Evolutionary conservation across 2,329 filamentous ascomycete genomes (phyloP), one percentile per base, ranked within the genome.

Genomic region (Rosellinia necatrix): DNA sequence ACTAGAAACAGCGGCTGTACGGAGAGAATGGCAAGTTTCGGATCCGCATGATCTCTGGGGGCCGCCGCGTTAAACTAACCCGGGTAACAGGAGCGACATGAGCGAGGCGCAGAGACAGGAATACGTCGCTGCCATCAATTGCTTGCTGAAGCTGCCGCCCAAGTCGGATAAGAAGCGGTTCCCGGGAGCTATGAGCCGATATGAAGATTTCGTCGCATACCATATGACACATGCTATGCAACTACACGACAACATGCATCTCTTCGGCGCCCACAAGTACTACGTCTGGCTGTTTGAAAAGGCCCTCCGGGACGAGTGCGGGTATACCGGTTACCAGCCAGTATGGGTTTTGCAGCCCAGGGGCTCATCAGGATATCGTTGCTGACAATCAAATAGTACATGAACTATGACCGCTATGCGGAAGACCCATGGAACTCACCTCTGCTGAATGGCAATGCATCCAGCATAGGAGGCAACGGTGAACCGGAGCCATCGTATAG

Each of bases 371-470:
- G 0, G 2, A 22, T 37, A 37, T 17, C 32, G 8, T 35, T 51
- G 34, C 43, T 65, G 19, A 60, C 47, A 15, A 15, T 30, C 4
- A 21, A 19, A 3, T 72, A 76, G 66, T 82, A 81, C 67, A 76
- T 76, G 70, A 81, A 82, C 64, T 83, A 81, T 74, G 76, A 76
- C 15, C 77, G 76, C 58, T 80, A 78, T 66, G 71, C 78, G 0
- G 59, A 72, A 1, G 78, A 83, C 50, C 75, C 77, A 0, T 58
- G 70, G 51, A 75, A 78, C 62, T 82, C 81, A 0, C 78, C 80
- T 15, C 64, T 83, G 43, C 78, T 86, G 59, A 81, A 82, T 58
- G 83, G 82, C 51, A 79, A 79, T 48, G 73, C 73, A 4, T 79
- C 76, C 30, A 78, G 75, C 56, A 66, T 82, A 73, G 76, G 76